These are phyloP conservation scores for Microcyclosporella mali DNA, from an alignment of 2,329 filamentous ascomycete species.

Conservation along the genomic window DNA sequence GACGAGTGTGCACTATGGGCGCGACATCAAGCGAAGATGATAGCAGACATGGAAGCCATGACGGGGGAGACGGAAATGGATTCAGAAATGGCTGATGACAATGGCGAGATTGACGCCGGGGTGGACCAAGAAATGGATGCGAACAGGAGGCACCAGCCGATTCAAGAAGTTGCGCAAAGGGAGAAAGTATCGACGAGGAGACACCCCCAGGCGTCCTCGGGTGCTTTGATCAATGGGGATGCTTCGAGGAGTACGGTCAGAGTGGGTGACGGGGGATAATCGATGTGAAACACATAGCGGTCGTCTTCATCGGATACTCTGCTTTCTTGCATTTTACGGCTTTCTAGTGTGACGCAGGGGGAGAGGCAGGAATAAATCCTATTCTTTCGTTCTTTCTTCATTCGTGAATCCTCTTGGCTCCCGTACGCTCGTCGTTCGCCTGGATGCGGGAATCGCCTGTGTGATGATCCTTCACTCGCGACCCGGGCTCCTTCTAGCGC, in stretches of 20 bases:
- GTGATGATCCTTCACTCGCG: too few species aligned
- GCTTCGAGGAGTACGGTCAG: constrained; percentile 11
- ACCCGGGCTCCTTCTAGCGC: too few species aligned
- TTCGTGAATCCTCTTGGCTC: too few species aligned
- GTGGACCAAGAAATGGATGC: constrained; percentile 29
- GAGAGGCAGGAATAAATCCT: too few species aligned
- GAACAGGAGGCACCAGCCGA: constrained; percentile 4
- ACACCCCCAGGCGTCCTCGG: constrained; percentile 7
- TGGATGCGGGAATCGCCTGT: too few species aligned
- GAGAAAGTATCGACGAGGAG: constrained; percentile 8
- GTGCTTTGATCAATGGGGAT: constrained; percentile 16
- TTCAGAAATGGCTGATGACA: constrained; percentile 28
- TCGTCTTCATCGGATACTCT: too few species aligned
- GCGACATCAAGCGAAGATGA: constrained; percentile 19
- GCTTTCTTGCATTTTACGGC: too few species aligned
- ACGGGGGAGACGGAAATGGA: constrained; percentile 20
- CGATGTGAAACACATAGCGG: too few species aligned
- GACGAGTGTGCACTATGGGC: constrained; percentile 58
- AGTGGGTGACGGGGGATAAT: constrained; percentile 13
- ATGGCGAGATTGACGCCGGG: constrained; percentile 23
- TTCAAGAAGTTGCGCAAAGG: constrained; percentile 15
- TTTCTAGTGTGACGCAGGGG: too few species aligned
- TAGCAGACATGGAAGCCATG: constrained; percentile 8
- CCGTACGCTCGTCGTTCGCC: too few species aligned
- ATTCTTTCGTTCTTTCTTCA: too few species aligned